Conservation (phyloP, 495 filamentous ascomycete genomes). For the Neurospora sp. region DNA sequence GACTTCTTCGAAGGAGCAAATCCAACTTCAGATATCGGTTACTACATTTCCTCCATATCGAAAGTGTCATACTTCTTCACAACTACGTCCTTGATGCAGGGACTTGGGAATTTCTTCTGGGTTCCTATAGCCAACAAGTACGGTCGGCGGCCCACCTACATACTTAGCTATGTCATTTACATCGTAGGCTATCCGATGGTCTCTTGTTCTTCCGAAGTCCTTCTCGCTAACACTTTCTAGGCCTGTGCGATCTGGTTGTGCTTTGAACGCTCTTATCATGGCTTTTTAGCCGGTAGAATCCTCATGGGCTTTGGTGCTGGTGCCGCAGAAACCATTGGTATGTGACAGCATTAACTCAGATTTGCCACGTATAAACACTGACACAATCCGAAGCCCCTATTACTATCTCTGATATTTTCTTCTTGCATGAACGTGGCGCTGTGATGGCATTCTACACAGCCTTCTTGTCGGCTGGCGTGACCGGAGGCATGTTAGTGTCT, state of each 20-base stretch:
- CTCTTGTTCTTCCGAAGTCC: not conserved
- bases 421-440: conserved; percentile 46
- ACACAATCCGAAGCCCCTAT: conserved; percentile 23
- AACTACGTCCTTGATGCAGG: conserved; percentile 38
- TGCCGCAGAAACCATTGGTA: conserved; percentile 41
- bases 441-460: conserved; percentile 41
- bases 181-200: conserved; percentile 5
- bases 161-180: conserved; percentile 38
- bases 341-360: not conserved
- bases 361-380: not conserved
- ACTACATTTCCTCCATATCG: conserved; percentile 25
- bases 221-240: conserved; percentile 1
- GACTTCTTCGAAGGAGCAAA: conserved; percentile 33
- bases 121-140: conserved; percentile 46
- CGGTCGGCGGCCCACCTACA: conserved; percentile 43
- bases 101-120: conserved; percentile 43
- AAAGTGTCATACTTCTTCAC: conserved; percentile 45
- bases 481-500: conserved; percentile 37
- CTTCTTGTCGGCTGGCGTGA: conserved; percentile 35
- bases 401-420: conserved; percentile 48
- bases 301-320: conserved; percentile 42
- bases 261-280: conserved; percentile 31
- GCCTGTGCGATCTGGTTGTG: conserved; percentile 35
- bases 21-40: conserved; percentile 5
- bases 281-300: conserved; percentile 35